Conservation (phyloP, 345 rosid genomes). For the Citrus hindsii region DNA sequence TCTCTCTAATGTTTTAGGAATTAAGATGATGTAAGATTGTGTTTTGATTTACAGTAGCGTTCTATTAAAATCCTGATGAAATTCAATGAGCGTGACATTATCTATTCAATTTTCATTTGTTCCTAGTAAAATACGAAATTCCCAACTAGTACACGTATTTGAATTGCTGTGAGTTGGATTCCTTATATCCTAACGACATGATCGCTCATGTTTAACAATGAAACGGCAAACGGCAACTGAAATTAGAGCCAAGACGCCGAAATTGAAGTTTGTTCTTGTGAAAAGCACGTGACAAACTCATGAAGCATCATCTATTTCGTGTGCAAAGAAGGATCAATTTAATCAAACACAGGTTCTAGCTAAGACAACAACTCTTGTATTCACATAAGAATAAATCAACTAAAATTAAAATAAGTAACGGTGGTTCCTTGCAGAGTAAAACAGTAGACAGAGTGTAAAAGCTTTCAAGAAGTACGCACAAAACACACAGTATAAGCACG, state of each 20-base stretch:
- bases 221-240: not conserved
- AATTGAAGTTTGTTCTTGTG: not conserved
- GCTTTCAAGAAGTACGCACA: not conserved
- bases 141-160: not conserved
- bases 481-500: conserved; percentile 14
- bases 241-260: not conserved
- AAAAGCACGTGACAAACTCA: conserved; percentile 16
- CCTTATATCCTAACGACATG: conserved; percentile 13
- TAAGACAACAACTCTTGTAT: not conserved
- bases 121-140: not conserved
- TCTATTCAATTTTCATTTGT: not conserved
- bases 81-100: not conserved
- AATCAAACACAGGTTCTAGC: not conserved
- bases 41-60: not conserved
- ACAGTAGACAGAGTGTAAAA: not conserved
- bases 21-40: not conserved
- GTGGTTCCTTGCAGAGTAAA: not conserved
- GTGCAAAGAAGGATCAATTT: conserved; percentile 13
- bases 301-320: conserved; percentile 20
- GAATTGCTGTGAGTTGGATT: not conserved
- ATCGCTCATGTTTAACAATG: not conserved
- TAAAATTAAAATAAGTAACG: not conserved
- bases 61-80: not conserved
- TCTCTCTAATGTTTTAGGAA: too few species aligned
- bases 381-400: not conserved